Base-by-base conservation (phyloP, 2,329 filamentous ascomycete genomes). In the Phaeosphaeria sp. region DNA sequence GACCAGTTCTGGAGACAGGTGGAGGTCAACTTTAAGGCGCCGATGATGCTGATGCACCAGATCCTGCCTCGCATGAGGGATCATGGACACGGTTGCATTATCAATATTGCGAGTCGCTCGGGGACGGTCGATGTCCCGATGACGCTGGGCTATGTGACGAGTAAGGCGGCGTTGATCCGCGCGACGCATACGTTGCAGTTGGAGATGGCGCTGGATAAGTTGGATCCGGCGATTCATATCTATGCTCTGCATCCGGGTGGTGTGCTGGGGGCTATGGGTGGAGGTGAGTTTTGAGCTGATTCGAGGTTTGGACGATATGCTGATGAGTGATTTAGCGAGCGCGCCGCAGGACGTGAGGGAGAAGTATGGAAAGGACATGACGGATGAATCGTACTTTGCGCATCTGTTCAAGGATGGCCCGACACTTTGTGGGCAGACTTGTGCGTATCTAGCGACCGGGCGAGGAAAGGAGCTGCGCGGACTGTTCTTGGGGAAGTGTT, bases 11-110 rank as follows among this genome's bases (percentile, higher is more conserved):
- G 71, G 71, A 55, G 63, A 27, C 67, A 72, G 49, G 72, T 74
- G 18, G 71, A 74, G 49, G 71, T 74, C 27, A 74, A 73, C 36
- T 73, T 74, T 51, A 74, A 74, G 58, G 71, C 59, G 66, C 71
- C 71, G 6, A 45, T 74, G 9, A 60, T 73, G 46, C 62, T 68
- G 17, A 72, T 69, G 17, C 70, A 73, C 39, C 56, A 59, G 1
- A 22, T 71, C 7, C 58, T 74, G 0, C 69, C 71, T 1, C 60
- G 56, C 7, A 67, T 74, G 59, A 60, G 62, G 20, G 58, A 65
- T 20, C 62, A 61, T 13, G 67, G 69, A n/a, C 49, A 58, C 17
- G 71, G 71, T 13, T 74, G 70, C 27, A 73, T 74, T 22, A 73
- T 73, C 53, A 73, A 73, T 46, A 73, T 74, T 21, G 67, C 70